These are phyloP conservation scores for Avicennia marina DNA, from an alignment of 257 asterid genomes.

Conservation along the genomic window DNA sequence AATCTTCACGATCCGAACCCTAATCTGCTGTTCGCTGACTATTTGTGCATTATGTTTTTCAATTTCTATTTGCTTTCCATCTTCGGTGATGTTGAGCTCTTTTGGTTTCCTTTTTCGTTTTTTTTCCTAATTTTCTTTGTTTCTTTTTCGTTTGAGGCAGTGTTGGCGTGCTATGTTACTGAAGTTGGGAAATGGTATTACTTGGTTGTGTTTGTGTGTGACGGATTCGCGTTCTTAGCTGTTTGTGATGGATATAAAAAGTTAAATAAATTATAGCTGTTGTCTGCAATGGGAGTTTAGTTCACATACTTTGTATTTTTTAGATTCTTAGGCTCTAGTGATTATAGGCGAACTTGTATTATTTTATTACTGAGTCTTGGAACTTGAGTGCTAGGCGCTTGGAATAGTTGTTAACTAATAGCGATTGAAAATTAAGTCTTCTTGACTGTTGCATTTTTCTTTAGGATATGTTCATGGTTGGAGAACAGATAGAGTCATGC, in stretches of 20 bases:
- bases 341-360: not conserved
- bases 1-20: too few relatives aligned
- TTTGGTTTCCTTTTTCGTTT: too few relatives aligned
- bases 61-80: too few relatives aligned
- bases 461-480: not conserved
- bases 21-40: too few relatives aligned
- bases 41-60: too few relatives aligned
- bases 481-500: not conserved
- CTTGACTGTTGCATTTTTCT: not conserved
- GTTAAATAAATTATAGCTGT: not conserved
- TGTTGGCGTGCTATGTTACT: not conserved
- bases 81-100: too few relatives aligned
- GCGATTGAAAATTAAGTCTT: not conserved
- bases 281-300: not conserved
- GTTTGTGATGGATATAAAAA: not conserved
- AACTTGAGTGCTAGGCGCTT: not conserved
- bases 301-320: not conserved
- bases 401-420: not conserved
- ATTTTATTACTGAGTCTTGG: too few relatives aligned
- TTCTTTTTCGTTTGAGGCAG: not conserved
- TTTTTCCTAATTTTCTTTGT: not conserved
- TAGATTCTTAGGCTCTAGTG: not conserved
- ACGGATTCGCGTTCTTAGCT: not conserved
- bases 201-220: not conserved
- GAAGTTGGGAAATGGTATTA: not conserved